These are phyloP conservation scores for Debaryomyces subglobosus DNA, from an alignment of 1,139 yeast genomes.

Conservation along the genomic window DNA sequence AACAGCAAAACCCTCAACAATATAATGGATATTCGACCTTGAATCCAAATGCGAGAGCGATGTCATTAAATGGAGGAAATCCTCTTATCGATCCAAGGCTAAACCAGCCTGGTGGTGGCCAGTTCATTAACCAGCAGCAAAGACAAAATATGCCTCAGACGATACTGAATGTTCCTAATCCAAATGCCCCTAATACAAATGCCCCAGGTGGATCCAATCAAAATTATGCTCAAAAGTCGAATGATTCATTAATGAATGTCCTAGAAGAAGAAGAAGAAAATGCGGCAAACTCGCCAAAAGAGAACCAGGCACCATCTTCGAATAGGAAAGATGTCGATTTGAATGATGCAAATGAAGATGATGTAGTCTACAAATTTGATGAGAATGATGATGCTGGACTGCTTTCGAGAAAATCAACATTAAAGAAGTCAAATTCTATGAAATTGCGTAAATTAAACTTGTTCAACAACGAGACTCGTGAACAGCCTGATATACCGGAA, in stretches of 20 bases:
- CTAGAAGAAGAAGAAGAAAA: conserved; percentile 41
- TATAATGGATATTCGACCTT: conserved; percentile 11
- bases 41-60: conserved; percentile 46
- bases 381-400: conserved; percentile 24
- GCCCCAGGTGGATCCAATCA: neutral
- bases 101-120: neutral
- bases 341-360: conserved; percentile 21
- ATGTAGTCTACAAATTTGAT: conserved; percentile 37
- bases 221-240: conserved; percentile 25
- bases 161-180: neutral
- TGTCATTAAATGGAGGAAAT: conserved; percentile 40
- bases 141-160: neutral
- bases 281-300: conserved; percentile 2
- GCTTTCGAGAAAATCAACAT: conserved; percentile 43
- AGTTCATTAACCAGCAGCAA: conserved; percentile 1
- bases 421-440: conserved; percentile 46
- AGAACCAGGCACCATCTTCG: neutral
- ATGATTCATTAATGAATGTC: conserved; percentile 45
- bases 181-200: conserved; percentile 1
- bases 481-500: conserved; percentile 7
- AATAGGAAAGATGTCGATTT: conserved; percentile 13
- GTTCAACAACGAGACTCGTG: conserved; percentile 24
- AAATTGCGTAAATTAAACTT: conserved; percentile 47
- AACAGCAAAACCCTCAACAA: neutral
- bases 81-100: conserved; percentile 24